Evolutionary conservation across 2,329 filamentous ascomycete genomes (phyloP), one percentile per base, ranked within the genome.

Genomic region (Cladosporium sp.): DNA sequence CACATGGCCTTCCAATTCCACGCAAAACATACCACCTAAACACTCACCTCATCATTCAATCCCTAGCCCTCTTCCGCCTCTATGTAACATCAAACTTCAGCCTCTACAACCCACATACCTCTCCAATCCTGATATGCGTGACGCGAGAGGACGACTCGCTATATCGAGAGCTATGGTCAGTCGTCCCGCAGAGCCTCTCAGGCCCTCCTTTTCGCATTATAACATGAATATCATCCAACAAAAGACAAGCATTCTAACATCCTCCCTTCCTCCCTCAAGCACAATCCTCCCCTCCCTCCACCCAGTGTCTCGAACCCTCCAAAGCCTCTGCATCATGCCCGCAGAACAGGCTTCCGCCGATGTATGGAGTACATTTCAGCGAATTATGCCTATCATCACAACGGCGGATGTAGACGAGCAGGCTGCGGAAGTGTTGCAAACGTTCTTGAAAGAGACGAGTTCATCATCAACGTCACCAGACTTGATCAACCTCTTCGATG

Each of bases 31-130:
- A 57, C 4, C 37, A 40, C 39, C 60, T 57, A 48, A 59, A 57
- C 19, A 56, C 58, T 7, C 56, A 58, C n/a, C 20, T 52, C n/a
- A 36, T 64, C 35, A 50, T 62, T 13, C 58, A 55, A 42, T 36
- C 59, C 22, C 57, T 64, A 12, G 58, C 62, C 34, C 58, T 61
- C 44, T 52, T 48, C 15, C 58, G 58, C 19, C 56, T 64, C n/a
- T 52, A 57, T 42, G 60, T 64, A 48, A 63, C 61, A 5, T 51
- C 58, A 7, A 61, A 61, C 34, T 64, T 55, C 47, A 36, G 37
- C 35, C 58, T 58, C 28, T 62, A 59, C 36, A 58, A 58, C 37
- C 51, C 58, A n/a, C 42, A 39, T 22, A 59, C 25, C 19, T 62
- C 61, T 25, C 61, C 53, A 20, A 45, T 62, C 19, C 22, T 62